Evolutionary conservation across 345 rosid genomes (phyloP).

Genomic region (Xanthoceras sorbifolium): DNA sequence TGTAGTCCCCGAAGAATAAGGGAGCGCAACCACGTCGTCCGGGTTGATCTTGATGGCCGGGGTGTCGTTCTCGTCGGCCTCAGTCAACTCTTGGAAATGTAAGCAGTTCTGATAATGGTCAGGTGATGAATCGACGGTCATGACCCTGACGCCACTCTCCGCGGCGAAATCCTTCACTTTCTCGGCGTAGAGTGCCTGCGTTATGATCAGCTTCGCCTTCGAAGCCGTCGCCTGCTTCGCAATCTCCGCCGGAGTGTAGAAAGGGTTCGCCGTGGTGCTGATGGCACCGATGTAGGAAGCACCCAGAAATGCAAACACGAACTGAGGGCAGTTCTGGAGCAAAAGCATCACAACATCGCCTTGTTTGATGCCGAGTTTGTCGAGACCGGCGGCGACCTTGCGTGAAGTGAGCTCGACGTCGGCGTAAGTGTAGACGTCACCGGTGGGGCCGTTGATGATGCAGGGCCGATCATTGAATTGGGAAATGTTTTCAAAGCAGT

Average conservation of each 20-base stretch:
- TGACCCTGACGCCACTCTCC: conserved; percentile 34
- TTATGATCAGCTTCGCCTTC: conserved; percentile 43
- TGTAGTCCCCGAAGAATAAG: conserved; percentile 78
- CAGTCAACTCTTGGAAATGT: conserved; percentile 48
- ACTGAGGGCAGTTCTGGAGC: conserved; percentile 62
- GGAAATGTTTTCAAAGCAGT: conserved; percentile 53
- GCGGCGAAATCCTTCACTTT: conserved; percentile 44
- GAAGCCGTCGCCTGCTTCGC: conserved; percentile 55
- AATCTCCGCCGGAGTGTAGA: conserved; percentile 60
- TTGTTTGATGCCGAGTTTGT: conserved; percentile 44
- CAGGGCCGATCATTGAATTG: conserved; percentile 46
- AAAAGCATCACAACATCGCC: conserved; percentile 73
- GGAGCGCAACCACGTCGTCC: conserved; percentile 65
- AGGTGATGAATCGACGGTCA: conserved; percentile 43
- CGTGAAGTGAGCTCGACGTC: conserved; percentile 59
- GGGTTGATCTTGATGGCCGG: conserved; percentile 45
- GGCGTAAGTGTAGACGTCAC: conserved; percentile 43
- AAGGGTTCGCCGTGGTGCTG: conserved; percentile 62
- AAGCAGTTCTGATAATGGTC: conserved; percentile 41
- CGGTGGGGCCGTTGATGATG: conserved; percentile 58
- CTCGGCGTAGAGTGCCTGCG: conserved; percentile 42
- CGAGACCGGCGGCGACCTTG: conserved; percentile 55
- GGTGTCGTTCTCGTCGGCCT: conserved; percentile 36
- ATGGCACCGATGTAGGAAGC: conserved; percentile 56
- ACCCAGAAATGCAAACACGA: conserved; percentile 59